Percentiles rank a stretch among this genome's conserved stretches.
Evolutionary conservation across 2,329 filamentous ascomycete genomes (phyloP).

Genomic region (Rhinocladiella mackenziei): DNA sequence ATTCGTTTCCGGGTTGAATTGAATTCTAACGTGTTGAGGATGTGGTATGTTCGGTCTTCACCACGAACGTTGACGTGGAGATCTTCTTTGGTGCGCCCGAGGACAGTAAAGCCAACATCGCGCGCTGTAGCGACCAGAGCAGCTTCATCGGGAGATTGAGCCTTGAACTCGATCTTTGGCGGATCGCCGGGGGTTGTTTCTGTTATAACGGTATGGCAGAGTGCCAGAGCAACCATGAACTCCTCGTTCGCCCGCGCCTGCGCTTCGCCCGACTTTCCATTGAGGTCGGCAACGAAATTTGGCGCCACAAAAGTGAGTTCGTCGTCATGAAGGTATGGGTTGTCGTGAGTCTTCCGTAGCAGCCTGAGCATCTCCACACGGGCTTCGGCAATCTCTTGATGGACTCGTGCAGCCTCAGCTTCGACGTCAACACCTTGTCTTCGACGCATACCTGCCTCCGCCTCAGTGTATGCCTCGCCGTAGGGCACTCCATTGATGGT

Average conservation of each 20-base stretch:
- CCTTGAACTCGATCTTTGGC: constrained; percentile 89
- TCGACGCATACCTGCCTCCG: constrained; percentile 92
- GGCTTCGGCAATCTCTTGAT: constrained; percentile 72
- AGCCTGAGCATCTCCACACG: constrained; percentile 67
- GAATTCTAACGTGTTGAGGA: constrained; percentile 95
- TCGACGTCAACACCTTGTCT: constrained; percentile 83
- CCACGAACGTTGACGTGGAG: constrained; percentile 85
- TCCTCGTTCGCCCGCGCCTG: constrained; percentile 75
- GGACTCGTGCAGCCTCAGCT: constrained; percentile 67
- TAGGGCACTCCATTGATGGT: constrained; percentile 95
- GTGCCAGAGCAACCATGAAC: constrained; percentile 90
- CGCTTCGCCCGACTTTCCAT: constrained; percentile 68
- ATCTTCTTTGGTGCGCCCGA: constrained; percentile 73
- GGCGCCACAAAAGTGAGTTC: constrained; percentile 89
- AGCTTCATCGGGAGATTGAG: constrained; percentile 94
- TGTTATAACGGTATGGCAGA: constrained; percentile 96
- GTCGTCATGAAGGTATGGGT: constrained; percentile 86
- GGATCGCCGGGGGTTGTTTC: constrained; percentile 86
- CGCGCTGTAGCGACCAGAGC: constrained; percentile 90
- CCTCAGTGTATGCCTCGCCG: constrained; percentile 96
- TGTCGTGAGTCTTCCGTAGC: constrained; percentile 75
- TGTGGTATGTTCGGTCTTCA: constrained; percentile 75
- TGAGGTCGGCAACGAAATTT: constrained; percentile 78
- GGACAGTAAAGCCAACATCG: constrained; percentile 90
- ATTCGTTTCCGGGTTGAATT: constrained; percentile 96